Base-by-base conservation (phyloP, 345 rosid genomes). In the Atalantia buxifolia region DNA sequence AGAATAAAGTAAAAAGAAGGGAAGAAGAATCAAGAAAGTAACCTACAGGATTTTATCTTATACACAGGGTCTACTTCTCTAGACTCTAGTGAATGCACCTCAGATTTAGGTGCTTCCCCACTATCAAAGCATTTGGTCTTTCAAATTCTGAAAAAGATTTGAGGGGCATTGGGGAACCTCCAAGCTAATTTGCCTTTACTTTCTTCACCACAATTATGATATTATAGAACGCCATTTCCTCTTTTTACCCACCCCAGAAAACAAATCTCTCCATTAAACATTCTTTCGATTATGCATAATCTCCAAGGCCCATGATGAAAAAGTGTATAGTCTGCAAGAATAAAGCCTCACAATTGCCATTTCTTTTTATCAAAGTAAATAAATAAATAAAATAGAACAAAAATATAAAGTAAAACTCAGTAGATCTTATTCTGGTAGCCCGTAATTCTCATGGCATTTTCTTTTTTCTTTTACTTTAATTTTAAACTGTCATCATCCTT, bases 351-450 rank as follows among this genome's bases (percentile, higher is more conserved):
- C 7, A 33, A 45, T 14, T 25, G 66, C 69, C 48, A 7, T 63
- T 69, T 81, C 65, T 66, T 71, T 76, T 53, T 14, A 63, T 25
- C 28, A 25, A 65, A 75, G 62, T 5, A 45, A 45, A 45, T 45
- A 12, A 38, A 38, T 35, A 35, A 40, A 25, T 8, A 45, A 19
- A 66, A 18, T 36, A 30, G n/a, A 16, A 27, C 21, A 56, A 5
- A 70, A 48, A 27, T 8, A 55, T n/a, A 66, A 77, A 73, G 84
- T 72, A 72, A 76, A 75, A 76, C 5, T 21, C 65, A 64, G 48
- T 56, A 56, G 81, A 80, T 67, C 80, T 81, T 76, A 76, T 69
- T 42, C 83, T 74, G 92, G 92, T 83, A 72, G 79, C 82, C 57
- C 79, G 86, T 89, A 76, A 72, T 69, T 73, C 78, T 85, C 90